Evolutionary conservation across 2,329 filamentous ascomycete genomes (phyloP).

Genomic region (Sordariomycetes sp.): DNA sequence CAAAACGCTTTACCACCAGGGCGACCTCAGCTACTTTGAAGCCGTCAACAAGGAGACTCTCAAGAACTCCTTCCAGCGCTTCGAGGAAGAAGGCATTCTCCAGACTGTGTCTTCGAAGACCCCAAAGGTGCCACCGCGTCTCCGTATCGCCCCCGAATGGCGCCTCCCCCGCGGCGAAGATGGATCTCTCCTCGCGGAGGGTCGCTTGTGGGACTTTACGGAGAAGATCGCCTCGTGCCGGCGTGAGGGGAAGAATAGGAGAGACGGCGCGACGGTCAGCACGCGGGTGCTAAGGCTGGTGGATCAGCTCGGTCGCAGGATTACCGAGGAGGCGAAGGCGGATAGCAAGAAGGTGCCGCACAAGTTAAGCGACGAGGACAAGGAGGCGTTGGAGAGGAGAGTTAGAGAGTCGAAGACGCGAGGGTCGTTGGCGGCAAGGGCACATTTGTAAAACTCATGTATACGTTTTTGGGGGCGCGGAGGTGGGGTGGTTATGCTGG

Average conservation of each 20-base stretch:
- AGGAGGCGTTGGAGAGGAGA: slow-evolving; percentile 27
- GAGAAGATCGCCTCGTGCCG: slow-evolving; percentile 75
- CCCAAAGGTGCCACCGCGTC: slow-evolving; percentile 45
- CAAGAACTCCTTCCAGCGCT: slow-evolving; percentile 82
- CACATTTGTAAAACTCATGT: slow-evolving; percentile 31
- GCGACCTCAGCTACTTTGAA: slow-evolving; percentile 93
- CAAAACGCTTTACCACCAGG: slow-evolving; percentile 95
- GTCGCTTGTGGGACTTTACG: slow-evolving; percentile 83
- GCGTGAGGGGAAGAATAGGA: slow-evolving; percentile 87
- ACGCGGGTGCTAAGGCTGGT: slow-evolving; percentile 69
- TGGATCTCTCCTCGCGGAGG: slow-evolving; percentile 54
- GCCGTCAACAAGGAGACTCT: slow-evolving; percentile 97
- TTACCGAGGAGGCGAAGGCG: slow-evolving; percentile 52
- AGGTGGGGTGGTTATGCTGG: background rate
- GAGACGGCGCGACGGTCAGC: slow-evolving; percentile 86
- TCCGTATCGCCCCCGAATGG: slow-evolving; percentile 68
- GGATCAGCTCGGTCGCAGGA: slow-evolving; percentile 56
- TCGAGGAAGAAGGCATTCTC: slow-evolving; percentile 85
- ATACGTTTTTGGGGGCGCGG: background rate
- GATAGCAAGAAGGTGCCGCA: slow-evolving; percentile 23
- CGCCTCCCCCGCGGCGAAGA: slow-evolving; percentile 51
- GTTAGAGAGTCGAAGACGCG: slow-evolving; percentile 35
- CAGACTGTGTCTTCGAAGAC: slow-evolving; percentile 61
- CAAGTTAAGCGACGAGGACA: slow-evolving; percentile 40
- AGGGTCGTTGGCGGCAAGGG: slow-evolving; percentile 37